phyloP scores from a whole-genome alignment of 768 basidiomycete species.

The Candolleomyces eurysporus region DNA sequence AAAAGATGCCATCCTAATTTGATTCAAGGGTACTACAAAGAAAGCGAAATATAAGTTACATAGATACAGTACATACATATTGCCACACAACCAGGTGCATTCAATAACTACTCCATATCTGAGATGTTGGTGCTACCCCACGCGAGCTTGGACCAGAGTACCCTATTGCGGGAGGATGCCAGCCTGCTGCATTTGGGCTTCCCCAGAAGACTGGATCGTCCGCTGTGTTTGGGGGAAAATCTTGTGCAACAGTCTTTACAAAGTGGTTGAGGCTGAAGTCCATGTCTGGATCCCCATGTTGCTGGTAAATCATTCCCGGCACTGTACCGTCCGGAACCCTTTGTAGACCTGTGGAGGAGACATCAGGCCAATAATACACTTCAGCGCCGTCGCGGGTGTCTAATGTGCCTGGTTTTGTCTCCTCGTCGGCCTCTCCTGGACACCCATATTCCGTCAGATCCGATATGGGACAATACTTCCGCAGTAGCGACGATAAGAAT shows the following conservation, averaged over 20 bases:
- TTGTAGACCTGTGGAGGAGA: conserved; percentile 14
- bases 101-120: too few relatives aligned
- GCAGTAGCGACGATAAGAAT: conserved; percentile 50
- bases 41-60: too few relatives aligned
- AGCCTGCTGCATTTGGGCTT: too few relatives aligned
- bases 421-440: neutral
- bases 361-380: conserved; percentile 45
- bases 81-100: too few relatives aligned
- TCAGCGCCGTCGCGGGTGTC: conserved; percentile 10
- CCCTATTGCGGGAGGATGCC: too few relatives aligned
- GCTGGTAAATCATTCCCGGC: conserved; percentile 17
- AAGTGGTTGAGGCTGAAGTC: conserved; percentile 49
- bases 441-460: neutral
- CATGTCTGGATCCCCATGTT: conserved; percentile 34
- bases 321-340: conserved; percentile 9
- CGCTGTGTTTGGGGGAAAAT: neutral
- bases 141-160: too few relatives aligned
- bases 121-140: too few relatives aligned
- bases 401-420: neutral
- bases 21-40: too few relatives aligned
- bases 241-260: conserved; percentile 34
- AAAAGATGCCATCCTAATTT: too few relatives aligned
- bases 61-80: too few relatives aligned
- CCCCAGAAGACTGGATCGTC: neutral
- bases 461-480: neutral